These are phyloP conservation scores for Domatiomyces catenatus DNA, from an alignment of 2,329 filamentous ascomycete species.

Conservation along the genomic window DNA sequence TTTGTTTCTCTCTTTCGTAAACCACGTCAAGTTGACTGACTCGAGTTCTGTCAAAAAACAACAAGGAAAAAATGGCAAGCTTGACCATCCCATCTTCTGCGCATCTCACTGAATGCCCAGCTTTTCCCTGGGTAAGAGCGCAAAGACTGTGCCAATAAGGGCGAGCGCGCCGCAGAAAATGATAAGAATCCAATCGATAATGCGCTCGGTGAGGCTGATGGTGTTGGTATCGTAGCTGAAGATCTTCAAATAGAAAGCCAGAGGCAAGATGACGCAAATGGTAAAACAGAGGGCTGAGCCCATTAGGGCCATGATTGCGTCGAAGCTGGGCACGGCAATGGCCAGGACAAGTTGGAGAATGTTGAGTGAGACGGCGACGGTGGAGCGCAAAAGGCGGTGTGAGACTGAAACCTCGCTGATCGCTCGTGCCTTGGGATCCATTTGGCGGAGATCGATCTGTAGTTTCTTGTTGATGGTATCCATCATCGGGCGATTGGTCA, in stretches of 20 bases:
- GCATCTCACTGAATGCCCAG: slow-evolving; percentile 34
- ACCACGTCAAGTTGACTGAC: too few relatives aligned
- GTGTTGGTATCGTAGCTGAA: slow-evolving; percentile 62
- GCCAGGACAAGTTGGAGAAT: slow-evolving; percentile 63
- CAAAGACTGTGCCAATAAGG: slow-evolving; percentile 66
- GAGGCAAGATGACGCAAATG: slow-evolving; percentile 80
- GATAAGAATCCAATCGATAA: slow-evolving; percentile 54
- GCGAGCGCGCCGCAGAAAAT: slow-evolving; percentile 55
- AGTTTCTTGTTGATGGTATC: slow-evolving; percentile 67
- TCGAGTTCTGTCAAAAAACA: too few relatives aligned
- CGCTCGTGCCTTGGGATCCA: slow-evolving; percentile 17
- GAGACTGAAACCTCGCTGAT: slow-evolving; percentile 32
- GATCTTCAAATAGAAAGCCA: slow-evolving; percentile 79
- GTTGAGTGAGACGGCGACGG: slow-evolving; percentile 51
- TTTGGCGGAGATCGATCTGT: slow-evolving; percentile 48
- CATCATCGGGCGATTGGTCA: slow-evolving; percentile 72
- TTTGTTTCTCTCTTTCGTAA: too few relatives aligned
- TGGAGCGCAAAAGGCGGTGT: slow-evolving; percentile 42
- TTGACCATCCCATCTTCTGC: neutral
- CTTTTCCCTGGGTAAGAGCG: slow-evolving; percentile 65
- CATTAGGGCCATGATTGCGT: slow-evolving; percentile 81
- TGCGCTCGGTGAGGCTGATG: slow-evolving; percentile 47
- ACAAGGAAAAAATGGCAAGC: too few relatives aligned
- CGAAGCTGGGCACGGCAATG: slow-evolving; percentile 60
- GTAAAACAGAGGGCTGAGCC: slow-evolving; percentile 83